Conservation (phyloP, 352 stramenopile genomes). For the Halophytophthora polymorphica region DNA sequence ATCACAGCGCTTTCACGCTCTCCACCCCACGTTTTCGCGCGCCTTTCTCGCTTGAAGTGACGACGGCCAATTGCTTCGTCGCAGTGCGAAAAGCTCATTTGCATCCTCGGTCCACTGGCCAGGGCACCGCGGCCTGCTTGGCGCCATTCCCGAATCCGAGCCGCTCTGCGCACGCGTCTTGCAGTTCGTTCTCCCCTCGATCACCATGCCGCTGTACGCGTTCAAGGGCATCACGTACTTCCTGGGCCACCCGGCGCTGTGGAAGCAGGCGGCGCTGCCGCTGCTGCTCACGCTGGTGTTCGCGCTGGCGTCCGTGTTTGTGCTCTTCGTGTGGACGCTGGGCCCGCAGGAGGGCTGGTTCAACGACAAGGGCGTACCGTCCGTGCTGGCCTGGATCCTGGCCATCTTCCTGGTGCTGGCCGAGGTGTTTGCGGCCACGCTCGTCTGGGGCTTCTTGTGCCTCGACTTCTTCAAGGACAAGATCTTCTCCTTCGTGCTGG, state of each 20-base stretch:
- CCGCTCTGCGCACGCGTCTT: not conserved
- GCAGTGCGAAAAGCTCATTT: not conserved
- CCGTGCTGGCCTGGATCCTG: constrained; percentile 45
- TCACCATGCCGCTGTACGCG: constrained; percentile 36
- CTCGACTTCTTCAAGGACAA: constrained; percentile 53
- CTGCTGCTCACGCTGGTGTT: constrained; percentile 52
- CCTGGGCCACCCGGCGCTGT: constrained; percentile 43
- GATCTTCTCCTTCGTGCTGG: constrained; percentile 53
- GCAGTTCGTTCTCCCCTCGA: not conserved
- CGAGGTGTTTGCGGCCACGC: constrained; percentile 51
- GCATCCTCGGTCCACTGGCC: not conserved
- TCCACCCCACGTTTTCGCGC: too few relatives aligned
- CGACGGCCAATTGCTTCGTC: too few relatives aligned
- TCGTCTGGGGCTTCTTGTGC: constrained; percentile 47
- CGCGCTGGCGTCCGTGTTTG: constrained; percentile 38
- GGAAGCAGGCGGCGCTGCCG: constrained; percentile 41
- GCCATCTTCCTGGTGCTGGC: constrained; percentile 46
- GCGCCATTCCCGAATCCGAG: constrained; percentile 17
- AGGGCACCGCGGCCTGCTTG: too few relatives aligned
- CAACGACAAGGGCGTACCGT: constrained; percentile 29
- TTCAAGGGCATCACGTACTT: constrained; percentile 45
- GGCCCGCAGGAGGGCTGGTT: constrained; percentile 39
- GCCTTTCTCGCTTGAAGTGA: not conserved
- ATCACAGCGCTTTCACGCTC: not conserved
- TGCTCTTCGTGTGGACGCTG: constrained; percentile 41